phyloP scores from a whole-genome alignment of 768 basidiomycete species.

The Rhodotorula babjevae region DNA sequence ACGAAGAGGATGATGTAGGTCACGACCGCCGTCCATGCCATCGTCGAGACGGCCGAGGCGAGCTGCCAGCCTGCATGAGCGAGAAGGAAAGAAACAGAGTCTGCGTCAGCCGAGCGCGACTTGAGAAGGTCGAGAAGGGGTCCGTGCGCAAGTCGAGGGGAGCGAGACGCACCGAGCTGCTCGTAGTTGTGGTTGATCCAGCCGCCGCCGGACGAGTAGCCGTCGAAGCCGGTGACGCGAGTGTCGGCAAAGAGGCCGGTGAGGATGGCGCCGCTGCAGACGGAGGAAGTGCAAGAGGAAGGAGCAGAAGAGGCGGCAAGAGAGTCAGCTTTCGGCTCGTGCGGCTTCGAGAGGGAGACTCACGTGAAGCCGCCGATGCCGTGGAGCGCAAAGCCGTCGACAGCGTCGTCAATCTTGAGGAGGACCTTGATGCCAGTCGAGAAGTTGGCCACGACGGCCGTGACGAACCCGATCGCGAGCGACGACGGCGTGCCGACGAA shows the following conservation, averaged over 20 bases:
- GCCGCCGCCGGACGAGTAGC: slow-evolving; percentile 60
- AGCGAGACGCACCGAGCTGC: slow-evolving; percentile 54
- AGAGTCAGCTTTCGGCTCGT: background rate
- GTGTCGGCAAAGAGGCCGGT: slow-evolving; percentile 72
- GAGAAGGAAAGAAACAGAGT: too few species aligned
- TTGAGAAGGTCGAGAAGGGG: too few species aligned
- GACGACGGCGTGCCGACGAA: slow-evolving; percentile 72
- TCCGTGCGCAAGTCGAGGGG: too few species aligned
- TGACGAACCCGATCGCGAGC: slow-evolving; percentile 67
- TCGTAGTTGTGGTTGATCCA: slow-evolving; percentile 70
- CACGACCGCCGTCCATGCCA: slow-evolving; percentile 51
- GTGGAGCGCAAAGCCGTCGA: slow-evolving; percentile 89
- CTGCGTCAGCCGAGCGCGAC: background rate
- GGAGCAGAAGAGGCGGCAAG: too few species aligned
- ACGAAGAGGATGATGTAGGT: slow-evolving; percentile 59
- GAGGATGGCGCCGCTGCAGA: slow-evolving; percentile 48
- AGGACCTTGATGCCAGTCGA: slow-evolving; percentile 57
- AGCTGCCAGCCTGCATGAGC: slow-evolving; percentile 59
- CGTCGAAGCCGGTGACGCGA: slow-evolving; percentile 64
- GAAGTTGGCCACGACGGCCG: slow-evolving; percentile 68
- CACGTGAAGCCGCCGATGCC: slow-evolving; percentile 78
- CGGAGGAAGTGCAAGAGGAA: too few species aligned
- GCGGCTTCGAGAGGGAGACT: slow-evolving; percentile 43
- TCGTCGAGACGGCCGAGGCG: slow-evolving; percentile 59
- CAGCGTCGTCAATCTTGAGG: slow-evolving; percentile 62